Evolutionary conservation across 2,329 filamentous ascomycete genomes (phyloP), one percentile per base, ranked within the genome.

Genomic region (Neurospora sp.): DNA sequence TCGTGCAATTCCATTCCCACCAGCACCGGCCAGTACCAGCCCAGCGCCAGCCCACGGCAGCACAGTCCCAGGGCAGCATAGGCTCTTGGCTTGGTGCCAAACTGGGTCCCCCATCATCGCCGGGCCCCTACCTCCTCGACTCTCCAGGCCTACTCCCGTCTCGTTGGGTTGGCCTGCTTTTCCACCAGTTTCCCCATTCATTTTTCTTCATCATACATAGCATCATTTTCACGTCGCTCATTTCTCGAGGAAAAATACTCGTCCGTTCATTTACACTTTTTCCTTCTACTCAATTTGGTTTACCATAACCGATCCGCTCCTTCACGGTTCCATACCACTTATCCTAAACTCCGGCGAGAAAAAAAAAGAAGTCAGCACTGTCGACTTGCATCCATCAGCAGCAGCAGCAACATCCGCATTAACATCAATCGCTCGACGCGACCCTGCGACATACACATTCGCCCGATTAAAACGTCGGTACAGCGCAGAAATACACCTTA

Each of bases 211-310:
- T 75, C 73, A 71, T 73, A 74, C 73, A 70, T 70, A 72, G 70
- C 74, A 73, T 76, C 75, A 75, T 76, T 74, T 62, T 75, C 73
- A 73, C 74, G 74, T 75, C 76, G 71, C 74, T 76, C 74, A 19
- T 71, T 71, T 75, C 74, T 72, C 66, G 70, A 68, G 72, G 72
- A 73, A 67, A 69, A 69, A 72, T 72, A 71, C 72, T 71, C 72
- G 71, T 72, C 71, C 66, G 68, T 72, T 73, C 73, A 72, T 73
- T 72, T 74, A 70, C 73, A 75, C 73, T 72, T 76, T 76, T 76
- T 74, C 68, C 69, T 68, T 71, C 71, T 73, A 71, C 52, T 71
- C 66, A 66, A 69, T 43, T 70, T 69, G 40, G 66, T 70, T 68
- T 40, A 68, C 70, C 70, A 71, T 62, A 69, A 68, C 72, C 66